These are phyloP conservation scores for Kwoniella sp. DNA, from an alignment of 768 basidiomycete genomes.

Conservation along the genomic window DNA sequence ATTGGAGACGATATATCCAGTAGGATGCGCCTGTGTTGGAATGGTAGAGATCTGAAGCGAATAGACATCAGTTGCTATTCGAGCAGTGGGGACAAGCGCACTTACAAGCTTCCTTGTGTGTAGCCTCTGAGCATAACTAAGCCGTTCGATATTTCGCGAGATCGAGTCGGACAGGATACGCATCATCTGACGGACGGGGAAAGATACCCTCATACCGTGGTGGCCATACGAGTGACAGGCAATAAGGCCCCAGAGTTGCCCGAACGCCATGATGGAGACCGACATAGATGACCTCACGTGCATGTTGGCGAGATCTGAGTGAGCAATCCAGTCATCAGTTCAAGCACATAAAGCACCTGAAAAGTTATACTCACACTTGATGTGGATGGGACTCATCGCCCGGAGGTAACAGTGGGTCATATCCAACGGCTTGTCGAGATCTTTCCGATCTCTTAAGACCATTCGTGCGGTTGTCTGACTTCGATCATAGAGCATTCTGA, in stretches of 20 bases:
- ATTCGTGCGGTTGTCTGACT: constrained; percentile 68
- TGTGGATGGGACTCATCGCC: constrained; percentile 83
- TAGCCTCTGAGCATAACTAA: constrained; percentile 70
- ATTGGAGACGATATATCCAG: constrained; percentile 73
- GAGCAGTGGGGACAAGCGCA: constrained; percentile 2
- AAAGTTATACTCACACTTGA: constrained; percentile 59
- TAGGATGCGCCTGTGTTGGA: constrained; percentile 63
- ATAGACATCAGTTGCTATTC: not conserved
- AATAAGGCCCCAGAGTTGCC: constrained; percentile 73
- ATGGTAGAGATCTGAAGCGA: constrained; percentile 63
- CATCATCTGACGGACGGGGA: constrained; percentile 77
- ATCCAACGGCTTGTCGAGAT: constrained; percentile 67
- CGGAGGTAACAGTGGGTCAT: constrained; percentile 80
- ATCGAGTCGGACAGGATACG: constrained; percentile 73
- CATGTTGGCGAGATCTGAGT: constrained; percentile 70
- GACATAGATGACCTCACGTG: constrained; percentile 79
- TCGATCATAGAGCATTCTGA: constrained; percentile 70
- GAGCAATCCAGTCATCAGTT: constrained; percentile 6
- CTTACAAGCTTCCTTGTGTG: constrained; percentile 71
- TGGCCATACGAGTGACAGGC: constrained; percentile 72
- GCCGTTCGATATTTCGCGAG: constrained; percentile 70
- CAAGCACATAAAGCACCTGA: constrained; percentile 3
- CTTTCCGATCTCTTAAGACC: constrained; percentile 60
- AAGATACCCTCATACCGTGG: constrained; percentile 77
- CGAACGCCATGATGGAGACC: constrained; percentile 76